A percentile compares a stretch with the other conserved stretches of the same genome.
Evolutionary conservation across 106 monocot genomes (phyloP).

Genomic region (Allium cepa): DNA sequence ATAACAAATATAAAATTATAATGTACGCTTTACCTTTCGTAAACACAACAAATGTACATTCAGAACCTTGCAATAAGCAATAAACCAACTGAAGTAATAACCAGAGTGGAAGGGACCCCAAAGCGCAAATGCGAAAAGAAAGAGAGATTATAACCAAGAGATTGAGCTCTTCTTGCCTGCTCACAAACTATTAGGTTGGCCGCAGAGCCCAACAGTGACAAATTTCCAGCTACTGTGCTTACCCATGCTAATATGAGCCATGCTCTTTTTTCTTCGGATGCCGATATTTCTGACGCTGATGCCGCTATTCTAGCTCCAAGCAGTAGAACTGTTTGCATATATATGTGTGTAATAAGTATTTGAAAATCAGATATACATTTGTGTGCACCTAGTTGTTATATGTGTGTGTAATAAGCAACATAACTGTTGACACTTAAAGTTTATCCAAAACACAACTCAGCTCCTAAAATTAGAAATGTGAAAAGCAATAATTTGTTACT

Average conservation of each 20-base stretch:
- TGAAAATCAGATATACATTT: no score
- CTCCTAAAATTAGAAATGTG: no score
- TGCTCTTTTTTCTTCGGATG: slow-evolving; percentile 38
- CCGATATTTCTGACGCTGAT: slow-evolving; percentile 48
- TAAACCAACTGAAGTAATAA: slow-evolving; percentile 45
- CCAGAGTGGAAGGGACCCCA: slow-evolving; percentile 52
- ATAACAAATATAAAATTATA: no score
- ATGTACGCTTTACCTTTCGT: no score
- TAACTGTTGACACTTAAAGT: no score
- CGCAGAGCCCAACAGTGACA: slow-evolving; percentile 65
- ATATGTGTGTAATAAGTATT: no score
- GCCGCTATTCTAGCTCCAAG: slow-evolving; percentile 68
- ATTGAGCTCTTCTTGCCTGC: slow-evolving; percentile 40
- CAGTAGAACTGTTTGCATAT: slow-evolving; percentile 41
- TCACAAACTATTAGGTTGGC: slow-evolving; percentile 77
- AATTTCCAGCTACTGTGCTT: slow-evolving; percentile 75
- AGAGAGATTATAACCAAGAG: slow-evolving; percentile 46
- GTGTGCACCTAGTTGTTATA: no score
- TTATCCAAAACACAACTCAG: no score
- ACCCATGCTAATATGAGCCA: slow-evolving; percentile 74
- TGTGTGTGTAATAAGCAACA: no score
- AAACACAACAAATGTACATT: no score
- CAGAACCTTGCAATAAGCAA: slow-evolving; percentile 30
- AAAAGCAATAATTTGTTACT: no score
- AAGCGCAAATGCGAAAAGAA: slow-evolving; percentile 50